Evolutionary conservation across 129 eudicot species (phyloP).

Genomic region (Arctium minus): DNA sequence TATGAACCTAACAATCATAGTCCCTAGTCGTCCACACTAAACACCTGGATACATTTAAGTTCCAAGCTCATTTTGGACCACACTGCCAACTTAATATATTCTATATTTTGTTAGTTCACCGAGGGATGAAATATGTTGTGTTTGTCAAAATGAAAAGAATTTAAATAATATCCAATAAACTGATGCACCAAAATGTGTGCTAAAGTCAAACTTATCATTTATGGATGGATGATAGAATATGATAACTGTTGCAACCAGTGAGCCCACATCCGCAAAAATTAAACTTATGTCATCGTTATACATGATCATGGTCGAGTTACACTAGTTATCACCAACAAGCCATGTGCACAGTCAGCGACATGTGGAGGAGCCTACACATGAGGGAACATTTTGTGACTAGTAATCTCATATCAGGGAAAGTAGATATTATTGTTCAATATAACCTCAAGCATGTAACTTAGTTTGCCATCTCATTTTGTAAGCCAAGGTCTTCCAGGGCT

Average conservation of each 20-base stretch:
- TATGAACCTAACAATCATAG: no score
- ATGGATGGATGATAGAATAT: not conserved
- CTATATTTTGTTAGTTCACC: not conserved
- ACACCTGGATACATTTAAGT: not conserved
- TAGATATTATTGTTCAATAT: no score
- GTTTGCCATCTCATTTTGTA: no score
- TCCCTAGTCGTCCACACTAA: not conserved
- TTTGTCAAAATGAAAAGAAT: not conserved
- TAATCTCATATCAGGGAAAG: no score
- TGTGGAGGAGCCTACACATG: no score
- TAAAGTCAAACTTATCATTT: not conserved
- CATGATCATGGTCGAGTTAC: not conserved
- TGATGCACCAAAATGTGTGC: not conserved
- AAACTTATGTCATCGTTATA: not conserved
- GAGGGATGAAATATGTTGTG: not conserved
- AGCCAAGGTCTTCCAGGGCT: no score
- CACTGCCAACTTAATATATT: not conserved
- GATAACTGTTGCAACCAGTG: not conserved
- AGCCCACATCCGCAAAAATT: not conserved
- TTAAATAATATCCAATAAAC: not conserved
- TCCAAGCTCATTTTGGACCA: not conserved
- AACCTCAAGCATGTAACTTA: no score
- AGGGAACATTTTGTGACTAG: no score
- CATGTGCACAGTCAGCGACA: not conserved
- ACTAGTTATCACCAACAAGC: not conserved